Evolutionary conservation across 768 basidiomycete genomes (phyloP).

Genomic region (Cubamyces lactineus): DNA sequence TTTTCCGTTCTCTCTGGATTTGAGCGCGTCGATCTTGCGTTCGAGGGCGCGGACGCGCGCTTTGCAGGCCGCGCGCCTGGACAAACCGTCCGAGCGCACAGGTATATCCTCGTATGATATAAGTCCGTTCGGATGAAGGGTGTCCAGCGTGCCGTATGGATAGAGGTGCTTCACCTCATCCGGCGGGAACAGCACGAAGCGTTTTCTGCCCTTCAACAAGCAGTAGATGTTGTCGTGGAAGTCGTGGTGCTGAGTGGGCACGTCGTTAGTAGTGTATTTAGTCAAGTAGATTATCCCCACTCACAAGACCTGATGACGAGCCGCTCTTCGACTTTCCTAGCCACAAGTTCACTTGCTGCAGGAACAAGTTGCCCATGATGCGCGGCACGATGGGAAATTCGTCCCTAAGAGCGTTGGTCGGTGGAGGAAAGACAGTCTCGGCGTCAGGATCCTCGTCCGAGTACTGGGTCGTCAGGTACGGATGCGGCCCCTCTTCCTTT

Average conservation of each 20-base stretch:
- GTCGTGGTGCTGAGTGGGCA: constrained; percentile 32
- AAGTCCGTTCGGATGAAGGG: constrained; percentile 34
- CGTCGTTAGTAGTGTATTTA: background rate
- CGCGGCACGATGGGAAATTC: constrained; percentile 35
- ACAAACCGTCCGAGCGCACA: constrained; percentile 35
- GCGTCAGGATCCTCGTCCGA: constrained; percentile 31
- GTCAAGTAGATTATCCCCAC: background rate
- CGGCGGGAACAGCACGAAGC: constrained; percentile 38
- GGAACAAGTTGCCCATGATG: constrained; percentile 35
- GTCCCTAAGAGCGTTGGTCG: constrained; percentile 32
- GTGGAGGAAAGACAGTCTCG: constrained; percentile 34
- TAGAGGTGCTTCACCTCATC: constrained; percentile 30
- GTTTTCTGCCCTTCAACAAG: constrained; percentile 35
- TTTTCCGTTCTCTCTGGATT: constrained; percentile 10
- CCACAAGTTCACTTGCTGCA: constrained; percentile 39
- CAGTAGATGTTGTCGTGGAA: constrained; percentile 40
- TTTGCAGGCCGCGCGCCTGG: constrained; percentile 27
- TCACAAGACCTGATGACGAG: constrained; percentile 36
- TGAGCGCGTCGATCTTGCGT: constrained; percentile 26
- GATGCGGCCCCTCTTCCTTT: constrained; percentile 24
- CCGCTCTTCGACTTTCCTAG: constrained; percentile 34
- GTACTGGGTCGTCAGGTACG: constrained; percentile 38
- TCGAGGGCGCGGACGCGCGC: constrained; percentile 32
- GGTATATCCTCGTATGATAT: constrained; percentile 33
- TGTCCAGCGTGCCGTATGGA: constrained; percentile 31